Conservation (phyloP, 1,284 basidiomycete species). For the Sporisorium exsertum region DNA sequence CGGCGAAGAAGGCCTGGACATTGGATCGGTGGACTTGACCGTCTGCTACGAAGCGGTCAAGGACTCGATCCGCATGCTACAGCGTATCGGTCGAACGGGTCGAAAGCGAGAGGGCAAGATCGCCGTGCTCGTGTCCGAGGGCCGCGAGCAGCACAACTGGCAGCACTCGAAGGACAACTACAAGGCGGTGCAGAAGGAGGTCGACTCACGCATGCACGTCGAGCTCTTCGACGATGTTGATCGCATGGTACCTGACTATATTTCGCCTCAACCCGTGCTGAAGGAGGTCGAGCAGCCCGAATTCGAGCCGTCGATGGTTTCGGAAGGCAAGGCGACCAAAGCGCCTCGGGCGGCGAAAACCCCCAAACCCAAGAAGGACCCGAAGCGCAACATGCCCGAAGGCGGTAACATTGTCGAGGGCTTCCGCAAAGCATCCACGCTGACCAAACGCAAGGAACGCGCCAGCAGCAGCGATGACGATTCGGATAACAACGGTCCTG, state of each 20-base stretch:
- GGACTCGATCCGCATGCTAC: conserved; percentile 95
- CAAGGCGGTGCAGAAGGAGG: conserved; percentile 87
- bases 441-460: conserved; percentile 34
- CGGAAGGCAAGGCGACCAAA: conserved; percentile 25
- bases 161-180: conserved; percentile 89
- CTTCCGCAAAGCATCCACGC: conserved; percentile 60
- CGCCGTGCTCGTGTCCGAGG: conserved; percentile 90
- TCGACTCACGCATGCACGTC: conserved; percentile 84
- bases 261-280: conserved; percentile 82
- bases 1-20: conserved; percentile 99
- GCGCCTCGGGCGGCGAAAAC: conserved; percentile 26
- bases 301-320: conserved; percentile 64
- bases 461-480: conserved; percentile 26
- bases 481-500: not conserved
- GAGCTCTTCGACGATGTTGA: conserved; percentile 93
- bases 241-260: conserved; percentile 82
- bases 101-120: conserved; percentile 90
- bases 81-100: conserved; percentile 94
- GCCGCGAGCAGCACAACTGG: conserved; percentile 91
- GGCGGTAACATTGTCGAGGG: conserved; percentile 36
- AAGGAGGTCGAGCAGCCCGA: conserved; percentile 75
- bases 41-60: conserved; percentile 97
- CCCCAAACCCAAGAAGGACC: conserved; percentile 57
- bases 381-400: conserved; percentile 59
- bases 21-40: conserved; percentile 97